Conservation (phyloP, 2,329 filamentous ascomycete species). For the Penicillium sp. region DNA sequence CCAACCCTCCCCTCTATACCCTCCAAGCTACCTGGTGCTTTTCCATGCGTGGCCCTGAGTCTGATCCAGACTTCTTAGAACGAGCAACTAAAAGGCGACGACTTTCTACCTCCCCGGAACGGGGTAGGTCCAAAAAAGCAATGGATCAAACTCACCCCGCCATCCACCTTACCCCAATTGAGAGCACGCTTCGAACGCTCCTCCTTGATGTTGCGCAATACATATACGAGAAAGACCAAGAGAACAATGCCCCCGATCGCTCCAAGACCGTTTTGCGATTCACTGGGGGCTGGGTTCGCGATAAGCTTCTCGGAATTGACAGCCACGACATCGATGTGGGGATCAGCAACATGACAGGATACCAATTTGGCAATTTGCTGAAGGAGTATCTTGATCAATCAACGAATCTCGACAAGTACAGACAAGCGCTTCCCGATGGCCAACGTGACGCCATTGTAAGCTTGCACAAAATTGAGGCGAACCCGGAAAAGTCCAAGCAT, state of each 20-base stretch:
- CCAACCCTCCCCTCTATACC: conserved; percentile 11
- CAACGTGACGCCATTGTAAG: conserved; percentile 67
- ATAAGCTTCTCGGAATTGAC: conserved; percentile 47
- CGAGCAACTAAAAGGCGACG: conserved; percentile 35
- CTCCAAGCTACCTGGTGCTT: conserved; percentile 5
- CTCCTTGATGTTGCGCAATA: conserved; percentile 77
- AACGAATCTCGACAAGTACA: conserved; percentile 44
- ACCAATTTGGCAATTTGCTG: conserved; percentile 45
- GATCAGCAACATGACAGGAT: conserved; percentile 51
- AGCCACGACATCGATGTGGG: conserved; percentile 52
- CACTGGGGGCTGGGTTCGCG: conserved; percentile 51
- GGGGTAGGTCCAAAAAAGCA: conserved; percentile 20
- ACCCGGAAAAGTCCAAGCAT: conserved; percentile 95
- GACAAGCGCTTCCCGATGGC: conserved; percentile 41
- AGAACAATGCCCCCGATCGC: conserved; percentile 16
- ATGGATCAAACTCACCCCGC: conserved; percentile 30
- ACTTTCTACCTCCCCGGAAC: conserved; percentile 21
- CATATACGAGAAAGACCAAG: conserved; percentile 45
- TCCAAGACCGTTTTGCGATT: conserved; percentile 44
- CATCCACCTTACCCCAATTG: conserved; percentile 66
- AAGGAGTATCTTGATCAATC: conserved; percentile 44
- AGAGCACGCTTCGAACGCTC: conserved; percentile 69
- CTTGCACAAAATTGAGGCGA: conserved; percentile 84
- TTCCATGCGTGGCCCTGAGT: conserved; percentile 30
- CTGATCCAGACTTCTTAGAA: conserved; percentile 17